Conservation (phyloP, 805 yeast species). For the Zygotorulaspora danielsina region DNA sequence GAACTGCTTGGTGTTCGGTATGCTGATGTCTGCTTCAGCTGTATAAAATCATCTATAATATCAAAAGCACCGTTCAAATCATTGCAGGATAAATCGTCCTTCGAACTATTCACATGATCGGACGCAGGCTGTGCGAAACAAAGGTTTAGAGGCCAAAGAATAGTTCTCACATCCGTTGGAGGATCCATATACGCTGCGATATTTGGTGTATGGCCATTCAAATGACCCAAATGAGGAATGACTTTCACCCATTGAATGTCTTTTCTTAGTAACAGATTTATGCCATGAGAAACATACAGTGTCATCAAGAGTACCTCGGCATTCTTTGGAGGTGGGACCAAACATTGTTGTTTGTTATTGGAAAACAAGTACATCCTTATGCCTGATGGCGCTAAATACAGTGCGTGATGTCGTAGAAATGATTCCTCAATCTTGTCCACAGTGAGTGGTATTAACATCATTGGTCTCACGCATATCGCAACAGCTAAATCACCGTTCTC, state of each 20-base stretch:
- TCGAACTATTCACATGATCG: slow-evolving; percentile 9
- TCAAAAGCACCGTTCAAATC: slow-evolving; percentile 35
- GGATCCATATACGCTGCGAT: slow-evolving; percentile 52
- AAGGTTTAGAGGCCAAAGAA: slow-evolving; percentile 69
- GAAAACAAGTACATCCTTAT: slow-evolving; percentile 45
- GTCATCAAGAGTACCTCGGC: slow-evolving; percentile 37
- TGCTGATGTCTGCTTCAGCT: slow-evolving; percentile 38
- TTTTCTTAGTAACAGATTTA: slow-evolving; percentile 24
- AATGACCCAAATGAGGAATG: slow-evolving; percentile 62
- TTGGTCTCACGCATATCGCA: slow-evolving; percentile 34
- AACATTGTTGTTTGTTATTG: slow-evolving; percentile 34
- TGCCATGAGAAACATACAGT: slow-evolving; percentile 38
- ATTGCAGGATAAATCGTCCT: slow-evolving; percentile 14
- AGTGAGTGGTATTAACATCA: slow-evolving; percentile 36
- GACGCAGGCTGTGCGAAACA: slow-evolving; percentile 52
- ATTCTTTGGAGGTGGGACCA: slow-evolving; percentile 42
- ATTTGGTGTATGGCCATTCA: slow-evolving; percentile 63
- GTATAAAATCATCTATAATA: slow-evolving; percentile 39
- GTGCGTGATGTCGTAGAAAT: slow-evolving; percentile 35
- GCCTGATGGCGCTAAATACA: slow-evolving; percentile 54
- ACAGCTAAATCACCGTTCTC: slow-evolving; percentile 43
- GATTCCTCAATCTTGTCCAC: slow-evolving; percentile 18
- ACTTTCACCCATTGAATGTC: slow-evolving; percentile 58
- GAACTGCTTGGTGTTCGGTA: slow-evolving; percentile 37
- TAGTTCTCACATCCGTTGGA: slow-evolving; percentile 50